A percentile compares a stretch with the other conserved stretches of the same genome.
Conservation (phyloP, 1,284 basidiomycete genomes). For the Termitomyces sp. region DNA sequence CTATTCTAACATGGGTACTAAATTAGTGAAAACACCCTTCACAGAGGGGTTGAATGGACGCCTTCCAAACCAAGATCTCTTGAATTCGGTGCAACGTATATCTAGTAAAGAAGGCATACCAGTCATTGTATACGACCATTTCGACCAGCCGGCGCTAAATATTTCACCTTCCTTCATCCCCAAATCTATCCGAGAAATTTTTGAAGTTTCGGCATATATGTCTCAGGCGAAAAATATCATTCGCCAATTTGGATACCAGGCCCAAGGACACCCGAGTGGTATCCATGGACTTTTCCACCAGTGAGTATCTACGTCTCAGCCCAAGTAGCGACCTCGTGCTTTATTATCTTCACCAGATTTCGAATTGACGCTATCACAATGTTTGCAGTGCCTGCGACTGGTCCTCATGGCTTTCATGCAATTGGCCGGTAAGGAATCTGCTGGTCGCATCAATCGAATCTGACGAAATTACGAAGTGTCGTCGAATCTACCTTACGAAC, state of each 20-base stretch:
- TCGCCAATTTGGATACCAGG: slow-evolving; percentile 65
- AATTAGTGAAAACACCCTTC: background rate
- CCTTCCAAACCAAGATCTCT: slow-evolving; percentile 91
- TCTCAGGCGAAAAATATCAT: slow-evolving; percentile 59
- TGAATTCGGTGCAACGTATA: slow-evolving; percentile 81
- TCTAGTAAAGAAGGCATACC: slow-evolving; percentile 70
- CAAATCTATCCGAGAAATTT: slow-evolving; percentile 33
- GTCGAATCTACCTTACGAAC: slow-evolving; percentile 86
- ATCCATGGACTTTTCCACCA: slow-evolving; percentile 76
- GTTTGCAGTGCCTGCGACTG: slow-evolving; percentile 81
- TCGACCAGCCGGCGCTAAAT: slow-evolving; percentile 31
- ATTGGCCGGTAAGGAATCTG: slow-evolving; percentile 65
- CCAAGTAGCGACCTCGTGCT: background rate
- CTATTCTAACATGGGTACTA: background rate
- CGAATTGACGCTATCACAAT: slow-evolving; percentile 93
- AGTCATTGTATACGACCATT: slow-evolving; percentile 72
- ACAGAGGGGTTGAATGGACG: slow-evolving; percentile 93
- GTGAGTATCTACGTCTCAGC: slow-evolving; percentile 32
- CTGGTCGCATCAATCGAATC: background rate
- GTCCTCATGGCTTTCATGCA: slow-evolving; percentile 94
- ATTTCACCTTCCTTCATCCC: slow-evolving; percentile 43
- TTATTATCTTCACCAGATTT: slow-evolving; percentile 47
- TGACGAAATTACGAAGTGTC: slow-evolving; percentile 40
- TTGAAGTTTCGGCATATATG: slow-evolving; percentile 45
- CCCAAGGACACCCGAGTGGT: slow-evolving; percentile 67